These are phyloP conservation scores for Phytopythium helicoides DNA, from an alignment of 352 stramenopile genomes.

Conservation along the genomic window DNA sequence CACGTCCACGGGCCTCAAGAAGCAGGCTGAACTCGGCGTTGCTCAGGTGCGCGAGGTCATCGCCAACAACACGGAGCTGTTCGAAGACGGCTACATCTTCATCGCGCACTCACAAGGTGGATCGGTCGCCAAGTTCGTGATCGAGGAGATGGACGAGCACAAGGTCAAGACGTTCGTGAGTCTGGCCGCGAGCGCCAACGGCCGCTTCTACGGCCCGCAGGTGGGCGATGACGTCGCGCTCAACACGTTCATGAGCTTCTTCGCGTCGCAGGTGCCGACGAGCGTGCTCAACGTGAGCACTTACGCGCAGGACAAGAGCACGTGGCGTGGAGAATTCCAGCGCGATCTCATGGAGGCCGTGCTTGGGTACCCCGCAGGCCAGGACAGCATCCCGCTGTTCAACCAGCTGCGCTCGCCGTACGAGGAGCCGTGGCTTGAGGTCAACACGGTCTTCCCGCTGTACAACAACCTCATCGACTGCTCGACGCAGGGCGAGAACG, in stretches of 20 bases:
- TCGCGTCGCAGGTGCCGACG: constrained; percentile 11
- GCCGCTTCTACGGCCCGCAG: constrained; percentile 31
- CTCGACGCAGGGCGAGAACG: constrained; percentile 5
- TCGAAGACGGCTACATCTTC: constrained; percentile 31
- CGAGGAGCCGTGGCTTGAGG: constrained; percentile 7
- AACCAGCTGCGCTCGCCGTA: constrained; percentile 17
- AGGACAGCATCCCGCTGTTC: constrained; percentile 10
- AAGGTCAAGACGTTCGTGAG: constrained; percentile 26
- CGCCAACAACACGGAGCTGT: constrained; percentile 15
- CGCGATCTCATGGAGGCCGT: constrained; percentile 10
- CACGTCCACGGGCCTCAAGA: constrained; percentile 9
- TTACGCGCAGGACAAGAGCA: constrained; percentile 5
- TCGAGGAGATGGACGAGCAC: constrained; percentile 17
- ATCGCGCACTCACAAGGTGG: constrained; percentile 35
- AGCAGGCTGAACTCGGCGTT: constrained; percentile 23
- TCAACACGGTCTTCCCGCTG: constrained; percentile 10
- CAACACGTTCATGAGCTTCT: constrained; percentile 13
- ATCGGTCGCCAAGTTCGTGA: constrained; percentile 24
- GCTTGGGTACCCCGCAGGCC: constrained; percentile 5
- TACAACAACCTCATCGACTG: constrained; percentile 14
- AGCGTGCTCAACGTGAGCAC: constrained; percentile 10
- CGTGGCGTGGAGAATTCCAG: constrained; percentile 12
- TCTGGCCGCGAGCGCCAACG: constrained; percentile 23
- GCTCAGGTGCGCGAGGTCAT: constrained; percentile 20
- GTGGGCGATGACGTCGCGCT: constrained; percentile 13